Evolutionary conservation across 805 yeast species (phyloP).

Genomic region (Yamadazyma sp.): DNA sequence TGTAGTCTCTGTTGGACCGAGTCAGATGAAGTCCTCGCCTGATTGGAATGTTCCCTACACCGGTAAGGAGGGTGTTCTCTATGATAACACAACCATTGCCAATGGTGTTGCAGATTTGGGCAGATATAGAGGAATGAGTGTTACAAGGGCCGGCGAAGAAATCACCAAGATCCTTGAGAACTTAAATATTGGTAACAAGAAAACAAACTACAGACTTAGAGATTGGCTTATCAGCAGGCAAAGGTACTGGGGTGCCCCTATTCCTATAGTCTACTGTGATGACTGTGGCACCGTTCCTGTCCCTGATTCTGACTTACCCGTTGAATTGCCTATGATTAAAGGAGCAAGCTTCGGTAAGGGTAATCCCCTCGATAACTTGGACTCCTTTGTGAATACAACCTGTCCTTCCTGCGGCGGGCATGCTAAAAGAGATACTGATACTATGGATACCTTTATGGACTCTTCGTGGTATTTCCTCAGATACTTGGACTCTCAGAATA

Average conservation of each 20-base stretch:
- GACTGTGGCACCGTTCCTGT: conserved; percentile 90
- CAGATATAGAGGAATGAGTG: conserved; percentile 47
- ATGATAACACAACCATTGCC: conserved; percentile 25
- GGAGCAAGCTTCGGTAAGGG: conserved; percentile 65
- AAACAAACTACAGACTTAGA: conserved; percentile 63
- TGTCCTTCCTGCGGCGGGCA: conserved; percentile 80
- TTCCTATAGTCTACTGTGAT: conserved; percentile 88
- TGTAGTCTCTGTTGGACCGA: conserved; percentile 47
- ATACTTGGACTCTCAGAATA: conserved; percentile 72
- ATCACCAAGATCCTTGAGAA: conserved; percentile 45
- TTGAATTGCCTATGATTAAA: conserved; percentile 63
- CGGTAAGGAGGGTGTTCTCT: conserved; percentile 37
- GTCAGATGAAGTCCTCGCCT: conserved; percentile 19
- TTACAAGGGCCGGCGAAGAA: conserved; percentile 49
- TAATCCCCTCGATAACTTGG: conserved; percentile 54
- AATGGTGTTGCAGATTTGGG: conserved; percentile 32
- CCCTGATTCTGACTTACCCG: conserved; percentile 85
- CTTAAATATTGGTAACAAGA: conserved; percentile 42
- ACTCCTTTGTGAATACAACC: conserved; percentile 64
- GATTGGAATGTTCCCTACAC: conserved; percentile 48
- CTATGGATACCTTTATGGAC: conserved; percentile 98
- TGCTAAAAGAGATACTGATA: conserved; percentile 82
- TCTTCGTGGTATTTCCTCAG: conserved; percentile 96
- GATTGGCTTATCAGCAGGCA: conserved; percentile 97
- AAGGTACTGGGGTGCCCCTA: conserved; percentile 98